A percentile compares a stretch with the other conserved stretches of the same genome.
Evolutionary conservation across 2,329 filamentous ascomycete genomes (phyloP).

Genomic region (Fusarium praegraminearum): DNA sequence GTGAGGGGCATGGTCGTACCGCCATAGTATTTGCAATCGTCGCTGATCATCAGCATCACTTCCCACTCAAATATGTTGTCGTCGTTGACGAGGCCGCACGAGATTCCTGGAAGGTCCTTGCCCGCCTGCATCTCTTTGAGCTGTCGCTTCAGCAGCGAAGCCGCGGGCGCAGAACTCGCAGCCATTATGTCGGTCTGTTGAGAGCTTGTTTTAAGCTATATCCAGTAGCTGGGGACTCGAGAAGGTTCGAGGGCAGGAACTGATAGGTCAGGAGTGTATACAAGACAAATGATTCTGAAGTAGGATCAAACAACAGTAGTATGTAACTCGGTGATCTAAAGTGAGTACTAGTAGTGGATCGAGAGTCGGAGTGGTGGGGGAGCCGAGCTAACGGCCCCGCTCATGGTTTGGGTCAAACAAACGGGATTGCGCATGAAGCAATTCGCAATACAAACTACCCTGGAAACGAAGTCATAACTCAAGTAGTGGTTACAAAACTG

Average conservation of each 20-base stretch:
- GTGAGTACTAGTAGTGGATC: constrained; percentile 9
- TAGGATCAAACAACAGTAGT: constrained; percentile 19
- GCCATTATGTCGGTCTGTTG: constrained; percentile 31
- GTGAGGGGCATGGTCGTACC: constrained; percentile 65
- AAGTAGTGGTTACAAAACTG: background rate
- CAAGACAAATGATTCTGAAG: constrained; percentile 14
- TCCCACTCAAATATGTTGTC: constrained; percentile 97
- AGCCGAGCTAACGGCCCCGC: constrained; percentile 28
- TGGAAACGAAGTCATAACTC: background rate
- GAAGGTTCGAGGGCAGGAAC: background rate
- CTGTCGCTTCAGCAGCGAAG: constrained; percentile 82
- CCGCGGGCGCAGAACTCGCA: constrained; percentile 65
- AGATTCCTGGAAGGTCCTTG: constrained; percentile 94
- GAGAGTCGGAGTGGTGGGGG: constrained; percentile 34
- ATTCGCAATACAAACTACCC: background rate
- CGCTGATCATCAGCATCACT: constrained; percentile 98
- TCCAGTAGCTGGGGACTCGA: background rate
- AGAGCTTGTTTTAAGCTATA: background rate
- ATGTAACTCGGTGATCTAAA: constrained; percentile 12
- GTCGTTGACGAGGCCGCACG: constrained; percentile 86
- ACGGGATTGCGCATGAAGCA: constrained; percentile 11
- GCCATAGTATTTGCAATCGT: constrained; percentile 93
- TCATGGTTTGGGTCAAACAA: background rate
- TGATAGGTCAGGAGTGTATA: constrained; percentile 2
- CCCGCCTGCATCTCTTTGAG: constrained; percentile 94